Evolutionary conservation across 106 monocot genomes (phyloP).

Genomic region (Phalaenopsis aphrodite): DNA sequence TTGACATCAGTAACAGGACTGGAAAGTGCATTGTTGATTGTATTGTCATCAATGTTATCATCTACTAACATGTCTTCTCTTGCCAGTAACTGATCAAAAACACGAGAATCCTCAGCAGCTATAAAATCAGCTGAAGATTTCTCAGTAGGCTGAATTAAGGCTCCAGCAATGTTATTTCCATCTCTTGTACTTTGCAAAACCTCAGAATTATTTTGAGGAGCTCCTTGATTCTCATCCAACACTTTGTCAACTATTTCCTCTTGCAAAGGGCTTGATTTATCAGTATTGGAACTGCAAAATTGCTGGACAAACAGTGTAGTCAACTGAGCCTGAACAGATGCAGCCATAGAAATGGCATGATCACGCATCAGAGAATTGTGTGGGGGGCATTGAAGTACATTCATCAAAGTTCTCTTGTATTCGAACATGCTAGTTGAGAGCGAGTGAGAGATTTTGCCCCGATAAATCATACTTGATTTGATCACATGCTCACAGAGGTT

Average conservation of each 20-base stretch:
- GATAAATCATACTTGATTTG: conserved; percentile 35
- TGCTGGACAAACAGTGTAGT: conserved; percentile 22
- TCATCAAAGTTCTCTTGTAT: conserved; percentile 52
- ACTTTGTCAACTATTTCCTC: conserved; percentile 7
- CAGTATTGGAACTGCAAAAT: background rate
- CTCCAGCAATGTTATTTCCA: background rate
- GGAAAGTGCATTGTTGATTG: background rate
- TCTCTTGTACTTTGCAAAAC: background rate
- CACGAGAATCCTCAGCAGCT: background rate
- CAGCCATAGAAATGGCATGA: conserved; percentile 63
- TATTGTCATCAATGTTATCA: background rate
- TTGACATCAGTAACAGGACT: background rate
- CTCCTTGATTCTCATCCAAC: background rate
- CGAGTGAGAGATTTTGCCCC: conserved; percentile 27
- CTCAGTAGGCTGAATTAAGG: background rate
- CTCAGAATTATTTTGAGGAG: conserved; percentile 5
- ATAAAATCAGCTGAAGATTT: background rate
- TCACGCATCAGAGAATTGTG: conserved; percentile 81
- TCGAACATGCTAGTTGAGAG: conserved; percentile 46
- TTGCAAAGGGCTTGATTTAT: conserved; percentile 3
- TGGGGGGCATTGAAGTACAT: conserved; percentile 48
- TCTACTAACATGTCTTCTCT: background rate
- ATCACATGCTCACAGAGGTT: conserved; percentile 84
- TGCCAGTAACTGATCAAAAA: too few relatives aligned
- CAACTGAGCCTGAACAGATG: conserved; percentile 52